Conservation (phyloP, 345 rosid species). For the Euphorbia tirucalli region DNA sequence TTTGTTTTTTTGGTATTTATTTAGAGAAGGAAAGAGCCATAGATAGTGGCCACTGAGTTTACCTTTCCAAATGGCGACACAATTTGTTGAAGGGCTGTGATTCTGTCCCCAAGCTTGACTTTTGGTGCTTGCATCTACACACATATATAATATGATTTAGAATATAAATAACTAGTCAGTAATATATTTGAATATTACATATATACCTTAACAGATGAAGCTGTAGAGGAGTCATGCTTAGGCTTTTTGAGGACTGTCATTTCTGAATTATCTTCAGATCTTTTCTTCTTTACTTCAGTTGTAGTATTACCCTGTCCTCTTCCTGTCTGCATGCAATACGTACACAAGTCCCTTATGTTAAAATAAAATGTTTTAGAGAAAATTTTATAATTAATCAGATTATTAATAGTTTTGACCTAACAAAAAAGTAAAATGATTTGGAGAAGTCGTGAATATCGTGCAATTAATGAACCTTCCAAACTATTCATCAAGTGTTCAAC, state of each 20-base stretch:
- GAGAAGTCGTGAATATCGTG: too few species aligned
- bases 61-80: constrained; percentile 99
- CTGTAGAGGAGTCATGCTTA: constrained; percentile 48
- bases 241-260: constrained; percentile 46
- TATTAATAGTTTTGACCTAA: not conserved
- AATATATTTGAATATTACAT: too few species aligned
- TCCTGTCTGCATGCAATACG: constrained; percentile 38
- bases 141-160: too few species aligned
- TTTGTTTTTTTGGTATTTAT: not conserved
- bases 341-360: not conserved
- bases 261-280: constrained; percentile 51
- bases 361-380: too few species aligned
- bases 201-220: constrained; percentile 62
- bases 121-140: constrained; percentile 61
- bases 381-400: not conserved
- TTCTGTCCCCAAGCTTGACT: constrained; percentile 79
- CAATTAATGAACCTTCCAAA: not conserved
- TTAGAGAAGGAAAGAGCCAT: not conserved
- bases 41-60: constrained; percentile 11
- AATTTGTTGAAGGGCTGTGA: constrained; percentile 91
- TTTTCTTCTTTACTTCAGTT: constrained; percentile 64
- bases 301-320: constrained; percentile 44
- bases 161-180: too few species aligned
- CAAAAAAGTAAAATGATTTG: not conserved
- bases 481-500: too few species aligned